Percentiles rank a stretch among this genome's conserved stretches.
Conservation (phyloP, 805 yeast species). For the Ogataea henricii region DNA sequence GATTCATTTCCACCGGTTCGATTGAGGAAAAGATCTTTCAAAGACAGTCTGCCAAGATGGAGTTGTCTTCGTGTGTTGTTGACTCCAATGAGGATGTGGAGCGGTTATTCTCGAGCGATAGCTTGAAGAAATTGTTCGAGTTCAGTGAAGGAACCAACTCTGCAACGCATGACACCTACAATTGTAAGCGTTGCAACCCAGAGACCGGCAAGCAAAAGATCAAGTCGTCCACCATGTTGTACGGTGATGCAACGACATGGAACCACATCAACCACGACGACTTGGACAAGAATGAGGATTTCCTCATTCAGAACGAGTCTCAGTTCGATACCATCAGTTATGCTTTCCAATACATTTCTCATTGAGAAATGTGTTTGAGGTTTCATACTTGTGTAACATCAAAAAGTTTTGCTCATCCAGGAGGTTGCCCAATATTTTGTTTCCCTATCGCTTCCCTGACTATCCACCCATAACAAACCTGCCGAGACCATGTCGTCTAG, state of each 20-base stretch:
- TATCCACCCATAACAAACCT: slow-evolving; percentile 88
- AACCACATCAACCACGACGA: slow-evolving; percentile 76
- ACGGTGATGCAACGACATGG: slow-evolving; percentile 98
- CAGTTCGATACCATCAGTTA: slow-evolving; percentile 71
- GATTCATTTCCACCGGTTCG: slow-evolving; percentile 92
- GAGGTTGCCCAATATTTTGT: slow-evolving; percentile 72
- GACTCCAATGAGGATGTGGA: slow-evolving; percentile 97
- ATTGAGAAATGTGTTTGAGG: slow-evolving; percentile 35
- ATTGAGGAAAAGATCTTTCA: slow-evolving; percentile 97
- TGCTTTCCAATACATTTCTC: slow-evolving; percentile 93
- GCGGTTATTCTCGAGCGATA: slow-evolving; percentile 82
- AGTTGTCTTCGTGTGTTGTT: slow-evolving; percentile 92
- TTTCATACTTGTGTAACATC: neutral
- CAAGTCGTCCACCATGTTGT: slow-evolving; percentile 83
- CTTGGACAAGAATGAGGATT: slow-evolving; percentile 70
- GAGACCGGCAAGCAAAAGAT: slow-evolving; percentile 57
- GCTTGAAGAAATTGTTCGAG: slow-evolving; percentile 71
- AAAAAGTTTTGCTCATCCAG: slow-evolving; percentile 48
- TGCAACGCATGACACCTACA: slow-evolving; percentile 91
- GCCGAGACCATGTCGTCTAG: slow-evolving; percentile 77
- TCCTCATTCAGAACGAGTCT: slow-evolving; percentile 72
- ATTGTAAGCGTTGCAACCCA: slow-evolving; percentile 74
- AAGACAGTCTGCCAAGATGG: slow-evolving; percentile 91
- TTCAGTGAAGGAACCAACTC: slow-evolving; percentile 68
- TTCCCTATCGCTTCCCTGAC: slow-evolving; percentile 44